These are phyloP conservation scores for Fusarium sp. DNA, from an alignment of 2,329 filamentous ascomycete species.

Conservation along the genomic window DNA sequence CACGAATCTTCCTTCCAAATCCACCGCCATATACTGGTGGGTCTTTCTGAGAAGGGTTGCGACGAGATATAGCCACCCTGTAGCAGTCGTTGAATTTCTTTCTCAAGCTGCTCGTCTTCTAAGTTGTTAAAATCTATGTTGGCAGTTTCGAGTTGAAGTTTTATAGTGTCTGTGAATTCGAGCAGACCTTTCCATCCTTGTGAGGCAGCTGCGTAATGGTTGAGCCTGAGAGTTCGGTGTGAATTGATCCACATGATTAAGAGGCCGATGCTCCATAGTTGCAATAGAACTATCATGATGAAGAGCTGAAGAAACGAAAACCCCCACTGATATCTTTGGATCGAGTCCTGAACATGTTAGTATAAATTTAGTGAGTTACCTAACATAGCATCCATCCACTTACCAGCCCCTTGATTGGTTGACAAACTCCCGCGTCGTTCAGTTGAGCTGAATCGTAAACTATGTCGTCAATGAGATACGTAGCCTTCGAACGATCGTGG, in stretches of 20 bases:
- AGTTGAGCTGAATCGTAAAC: not conserved
- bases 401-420: conserved; percentile 6
- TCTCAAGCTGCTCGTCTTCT: not conserved
- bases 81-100: not conserved
- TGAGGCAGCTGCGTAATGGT: not conserved
- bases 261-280: conserved; percentile 2
- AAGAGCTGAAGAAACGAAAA: conserved; percentile 30
- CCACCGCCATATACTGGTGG: not conserved
- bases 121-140: not conserved
- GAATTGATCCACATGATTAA: not conserved
- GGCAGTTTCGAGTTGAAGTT: not conserved
- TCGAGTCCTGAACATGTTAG: rapidly evolving
- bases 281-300: not conserved
- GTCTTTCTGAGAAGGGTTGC: not conserved
- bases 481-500: rapidly evolving
- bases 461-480: not conserved
- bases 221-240: not conserved
- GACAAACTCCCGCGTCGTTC: not conserved
- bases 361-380: too few species aligned
- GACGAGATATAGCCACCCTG: conserved; percentile 5
- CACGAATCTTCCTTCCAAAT: not conserved
- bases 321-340: conserved; percentile 16
- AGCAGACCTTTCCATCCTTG: conserved; percentile 15
- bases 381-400: rapidly evolving
- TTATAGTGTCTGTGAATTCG: not conserved